Evolutionary conservation across 2,329 filamentous ascomycete genomes (phyloP), one percentile per base, ranked within the genome.

Genomic region (Neocatenulostroma microsporum): DNA sequence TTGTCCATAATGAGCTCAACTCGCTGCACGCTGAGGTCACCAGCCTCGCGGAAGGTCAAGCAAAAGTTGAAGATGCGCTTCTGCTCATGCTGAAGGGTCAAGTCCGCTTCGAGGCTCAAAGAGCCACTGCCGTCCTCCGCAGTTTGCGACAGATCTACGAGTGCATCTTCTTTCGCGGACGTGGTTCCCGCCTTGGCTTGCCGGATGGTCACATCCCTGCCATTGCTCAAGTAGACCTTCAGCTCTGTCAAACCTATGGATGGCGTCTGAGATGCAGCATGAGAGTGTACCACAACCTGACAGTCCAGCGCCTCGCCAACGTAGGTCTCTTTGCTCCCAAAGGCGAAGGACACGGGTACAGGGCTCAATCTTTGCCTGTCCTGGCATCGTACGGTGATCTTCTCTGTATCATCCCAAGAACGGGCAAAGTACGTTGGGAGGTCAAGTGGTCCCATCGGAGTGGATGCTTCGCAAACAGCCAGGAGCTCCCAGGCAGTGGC

Each of bases 31-130:
- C 72, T 76, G 1, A 82, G 78, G 38, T 84, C 75, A n/a, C 86
- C 87, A 3, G 87, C 77, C 60, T 95, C 88, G 40, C 86, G 78
- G 12, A 94, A 72, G 2, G 80, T 75, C 40, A 86, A 74, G 7
- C 15, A 74, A 77, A 7, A 72, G 82, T 42, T 83, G 74, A 1
- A 45, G 2, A 43, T 20, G 10, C 44, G 44, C 2, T 12, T 35
- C 30, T 39, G 30, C 25, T 78, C 78, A 11, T 86, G 74, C 9
- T 62, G 59, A 28, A 95, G 62, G 0, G 70, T 76, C 37, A 95
- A 62, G 56, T 88, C 69, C 7, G 74, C 72, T 9, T 62, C 24
- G 5, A 40, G 12, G 26, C 9, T 27, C 11, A 39, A 21, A 13
- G 19, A 11, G 4, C 18, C 21, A 12, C 15, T 20, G 25, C 13